Percentiles rank a stretch among this genome's conserved stretches.
Conservation (phyloP, 1,284 basidiomycete genomes). For the Gymnopus androsaceus region DNA sequence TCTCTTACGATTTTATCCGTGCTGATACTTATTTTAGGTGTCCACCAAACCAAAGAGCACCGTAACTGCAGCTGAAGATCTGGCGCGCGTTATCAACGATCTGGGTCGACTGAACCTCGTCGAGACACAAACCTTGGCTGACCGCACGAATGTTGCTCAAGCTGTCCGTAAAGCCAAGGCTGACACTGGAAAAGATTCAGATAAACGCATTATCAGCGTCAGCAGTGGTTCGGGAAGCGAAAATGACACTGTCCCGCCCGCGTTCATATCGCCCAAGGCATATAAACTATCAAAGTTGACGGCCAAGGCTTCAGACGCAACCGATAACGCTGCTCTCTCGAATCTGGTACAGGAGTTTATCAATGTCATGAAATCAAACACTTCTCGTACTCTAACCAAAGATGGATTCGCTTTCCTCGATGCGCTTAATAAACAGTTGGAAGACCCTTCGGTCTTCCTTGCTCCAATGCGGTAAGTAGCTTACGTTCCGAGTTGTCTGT, state of each 20-base stretch:
- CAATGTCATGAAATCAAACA: constrained; percentile 58
- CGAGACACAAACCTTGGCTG: constrained; percentile 48
- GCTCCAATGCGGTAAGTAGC: constrained; percentile 48
- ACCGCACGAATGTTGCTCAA: constrained; percentile 47
- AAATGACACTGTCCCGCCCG: constrained; percentile 30
- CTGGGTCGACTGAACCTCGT: constrained; percentile 59
- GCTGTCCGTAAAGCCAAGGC: constrained; percentile 35
- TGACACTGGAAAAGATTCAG: constrained; percentile 32
- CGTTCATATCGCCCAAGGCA: constrained; percentile 51
- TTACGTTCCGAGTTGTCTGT: not conserved
- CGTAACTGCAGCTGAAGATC: constrained; percentile 36
- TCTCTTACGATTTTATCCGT: constrained; percentile 21
- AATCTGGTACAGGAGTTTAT: constrained; percentile 58
- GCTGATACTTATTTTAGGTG: constrained; percentile 6
- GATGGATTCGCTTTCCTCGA: constrained; percentile 73
- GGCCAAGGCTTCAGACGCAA: constrained; percentile 42
- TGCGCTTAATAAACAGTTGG: constrained; percentile 65
- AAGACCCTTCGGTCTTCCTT: constrained; percentile 61
- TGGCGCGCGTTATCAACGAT: constrained; percentile 57
- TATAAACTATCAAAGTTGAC: constrained; percentile 50
- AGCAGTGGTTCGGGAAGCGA: constrained; percentile 44
- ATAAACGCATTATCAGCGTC: constrained; percentile 46
- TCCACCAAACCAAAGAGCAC: constrained; percentile 29
- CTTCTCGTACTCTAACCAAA: constrained; percentile 65
- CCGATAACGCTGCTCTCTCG: constrained; percentile 55